Percentiles rank a stretch among this genome's conserved stretches.
phyloP scores from a whole-genome alignment of 371 early-diverging fungal genomes.

The Gilbertella persicaria region DNA sequence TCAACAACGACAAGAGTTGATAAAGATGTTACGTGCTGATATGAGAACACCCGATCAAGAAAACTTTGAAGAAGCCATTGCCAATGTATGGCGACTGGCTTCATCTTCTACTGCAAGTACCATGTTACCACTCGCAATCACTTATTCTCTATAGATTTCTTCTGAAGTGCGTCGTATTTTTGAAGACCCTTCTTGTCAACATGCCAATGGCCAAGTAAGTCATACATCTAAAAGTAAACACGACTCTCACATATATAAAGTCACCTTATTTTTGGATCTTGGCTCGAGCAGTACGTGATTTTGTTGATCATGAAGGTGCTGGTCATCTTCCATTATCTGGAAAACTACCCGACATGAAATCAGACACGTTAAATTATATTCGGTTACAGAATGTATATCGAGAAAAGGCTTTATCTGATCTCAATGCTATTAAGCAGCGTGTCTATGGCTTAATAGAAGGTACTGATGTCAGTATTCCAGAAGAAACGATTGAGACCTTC shows the following conservation, averaged over 20 bases:
- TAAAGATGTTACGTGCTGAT: slow-evolving; percentile 54
- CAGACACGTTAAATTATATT: slow-evolving; percentile 87
- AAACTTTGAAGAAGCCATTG: slow-evolving; percentile 87
- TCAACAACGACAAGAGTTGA: slow-evolving; percentile 68
- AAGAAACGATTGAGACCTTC: slow-evolving; percentile 75
- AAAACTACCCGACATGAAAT: slow-evolving; percentile 94
- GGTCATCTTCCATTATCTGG: slow-evolving; percentile 86
- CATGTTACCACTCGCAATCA: background rate
- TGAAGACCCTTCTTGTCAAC: slow-evolving; percentile 51
- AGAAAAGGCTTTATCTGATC: slow-evolving; percentile 77
- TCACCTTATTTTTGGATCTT: slow-evolving; percentile 88
- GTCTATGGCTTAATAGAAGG: slow-evolving; percentile 53
- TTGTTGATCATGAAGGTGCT: slow-evolving; percentile 73
- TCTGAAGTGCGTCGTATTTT: slow-evolving; percentile 53
- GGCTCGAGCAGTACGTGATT: slow-evolving; percentile 74
- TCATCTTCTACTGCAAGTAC: slow-evolving; percentile 27
- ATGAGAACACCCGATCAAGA: slow-evolving; percentile 74
- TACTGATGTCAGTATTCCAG: slow-evolving; percentile 56
- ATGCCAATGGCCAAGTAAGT: slow-evolving; percentile 52
- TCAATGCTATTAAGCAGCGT: slow-evolving; percentile 52
- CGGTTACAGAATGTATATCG: slow-evolving; percentile 85
- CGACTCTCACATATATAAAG: slow-evolving; percentile 32
- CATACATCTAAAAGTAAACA: background rate
- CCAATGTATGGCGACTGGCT: slow-evolving; percentile 57
- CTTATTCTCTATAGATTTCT: slow-evolving; percentile 40